phyloP scores from a whole-genome alignment of 768 basidiomycete species.

The Chlorophyllum brunneum region DNA sequence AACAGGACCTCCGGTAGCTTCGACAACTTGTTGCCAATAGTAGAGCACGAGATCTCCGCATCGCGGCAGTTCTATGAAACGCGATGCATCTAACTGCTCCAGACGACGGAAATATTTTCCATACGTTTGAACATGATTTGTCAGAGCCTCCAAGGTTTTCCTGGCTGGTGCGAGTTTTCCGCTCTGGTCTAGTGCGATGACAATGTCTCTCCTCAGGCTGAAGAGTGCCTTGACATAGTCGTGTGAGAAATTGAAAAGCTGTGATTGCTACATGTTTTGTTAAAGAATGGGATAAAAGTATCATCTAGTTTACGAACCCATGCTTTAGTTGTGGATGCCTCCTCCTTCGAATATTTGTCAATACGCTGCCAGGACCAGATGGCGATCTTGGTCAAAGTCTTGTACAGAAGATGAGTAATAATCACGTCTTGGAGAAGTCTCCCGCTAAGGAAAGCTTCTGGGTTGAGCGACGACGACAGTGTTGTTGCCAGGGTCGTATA shows the following conservation, averaged over 20 bases:
- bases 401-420: conserved; percentile 69
- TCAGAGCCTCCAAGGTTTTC: conserved; percentile 52
- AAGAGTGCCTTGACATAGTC: conserved; percentile 52
- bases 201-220: conserved; percentile 52
- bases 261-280: conserved; percentile 43
- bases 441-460: conserved; percentile 39
- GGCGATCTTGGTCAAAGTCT: conserved; percentile 67
- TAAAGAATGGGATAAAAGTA: neutral
- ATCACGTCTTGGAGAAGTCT: conserved; percentile 36
- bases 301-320: conserved; percentile 42
- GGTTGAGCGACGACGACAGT: conserved; percentile 32
- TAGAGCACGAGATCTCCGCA: conserved; percentile 69
- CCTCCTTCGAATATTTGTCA: conserved; percentile 38
- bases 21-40: conserved; percentile 78
- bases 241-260: conserved; percentile 58
- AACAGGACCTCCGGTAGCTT: conserved; percentile 54
- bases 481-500: conserved; percentile 53
- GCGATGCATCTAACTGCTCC: conserved; percentile 54
- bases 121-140: conserved; percentile 64
- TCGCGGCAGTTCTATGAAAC: conserved; percentile 60
- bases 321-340: conserved; percentile 37
- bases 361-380: conserved; percentile 67
- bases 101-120: conserved; percentile 80
- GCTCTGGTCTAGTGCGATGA: conserved; percentile 37
- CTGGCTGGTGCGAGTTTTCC: conserved; percentile 32